Evolutionary conservation across 2,329 filamentous ascomycete genomes (phyloP), one percentile per base, ranked within the genome.

Genomic region (Fusarium verrucosum): DNA sequence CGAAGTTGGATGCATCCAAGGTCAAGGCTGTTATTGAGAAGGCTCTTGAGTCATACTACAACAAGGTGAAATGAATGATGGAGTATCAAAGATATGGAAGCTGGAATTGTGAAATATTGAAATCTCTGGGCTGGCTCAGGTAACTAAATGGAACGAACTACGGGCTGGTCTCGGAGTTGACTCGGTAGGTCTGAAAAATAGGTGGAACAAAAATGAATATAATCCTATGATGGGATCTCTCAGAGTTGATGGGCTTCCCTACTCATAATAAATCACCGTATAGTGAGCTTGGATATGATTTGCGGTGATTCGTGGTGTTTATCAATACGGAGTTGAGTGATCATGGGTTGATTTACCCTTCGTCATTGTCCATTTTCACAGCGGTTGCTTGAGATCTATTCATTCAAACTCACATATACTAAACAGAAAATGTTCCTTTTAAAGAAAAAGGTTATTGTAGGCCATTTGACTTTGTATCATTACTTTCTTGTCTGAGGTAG

Each of bases 11-110:
- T n/a, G 78, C 83, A 0, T 73, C 70, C 1, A 82, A 82, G 61
- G 83, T 90, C 23, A 88, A 82, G 76, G 80, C 75, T 35, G 81
- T 90, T 14, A 83, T 90, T 53, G 81, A 87, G 47, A 79, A 80
- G 28, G 85, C 83, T 1, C 76, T 78, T 50, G 70, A 79, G 58
- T 71, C 75, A 4, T 88, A 87, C 63, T 80, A 79, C 52, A 72
- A 75, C 26, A 65, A 67, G 26, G 62, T 73, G 3, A 69, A 69
- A 45, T 62, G 26, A 10, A 30, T 46, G 17, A 40, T 2, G 2
- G 4, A 32, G n/a, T 30, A 10, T 16, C 17, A n/a, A 25, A 2
- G 6, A 16, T 5, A 8, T 6, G 7, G 4, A 4, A 23, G 13
- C 5, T 16, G 17, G 17, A 4, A 10, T 28, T 10, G 14, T 13